Base-by-base conservation (phyloP, 176 grass and related monocot genomes). In the Guadua angustifolia region DNA sequence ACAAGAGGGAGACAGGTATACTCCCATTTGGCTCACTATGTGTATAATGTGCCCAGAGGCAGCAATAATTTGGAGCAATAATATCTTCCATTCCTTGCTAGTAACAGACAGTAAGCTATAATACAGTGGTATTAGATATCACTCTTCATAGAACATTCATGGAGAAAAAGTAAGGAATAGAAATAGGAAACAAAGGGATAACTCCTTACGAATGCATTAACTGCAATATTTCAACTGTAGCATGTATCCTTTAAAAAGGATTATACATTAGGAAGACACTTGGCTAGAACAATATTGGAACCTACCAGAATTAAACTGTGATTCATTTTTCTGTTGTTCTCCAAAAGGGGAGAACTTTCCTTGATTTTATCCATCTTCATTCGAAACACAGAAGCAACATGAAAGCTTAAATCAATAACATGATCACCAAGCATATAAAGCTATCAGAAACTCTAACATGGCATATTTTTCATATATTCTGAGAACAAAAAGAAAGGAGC, bases 211-310 rank as follows among this genome's bases (percentile, higher is more conserved):
- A 57, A 57, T 10, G 7, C 19, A n/a, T 22, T 1, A 9, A 14
- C 8, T 14, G 11, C 26, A 43, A 86, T 32, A 38, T 25, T 65
- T 57, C 19, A 29, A 49, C 14, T 56, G 9, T 63, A 82, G 24
- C n/a, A 38, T 59, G 77, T 75, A 55, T 49, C 18, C 36, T 78
- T 63, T 73, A 18, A 18, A 18, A 79, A 79, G 24, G n/a, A 72
- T 4, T 78, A 33, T 4, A 45, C 29, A 56, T 22, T 73, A 87
- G 24, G 46, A 83, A 66, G 5, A 64, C 29, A 57, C 19, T 52
- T 13, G 70, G 38, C 19, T 57, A 57, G 19, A 57, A 57, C 55
- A 1, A 10, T n/a, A 57, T 57, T 57, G 55, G 55, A 57, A n/a
- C 19, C 55, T 26, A 65, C 3, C 3, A 47, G 17, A 60, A 46